These are phyloP conservation scores for Geotrichum restrictum DNA, from an alignment of 1,139 yeast genomes.

Conservation along the genomic window DNA sequence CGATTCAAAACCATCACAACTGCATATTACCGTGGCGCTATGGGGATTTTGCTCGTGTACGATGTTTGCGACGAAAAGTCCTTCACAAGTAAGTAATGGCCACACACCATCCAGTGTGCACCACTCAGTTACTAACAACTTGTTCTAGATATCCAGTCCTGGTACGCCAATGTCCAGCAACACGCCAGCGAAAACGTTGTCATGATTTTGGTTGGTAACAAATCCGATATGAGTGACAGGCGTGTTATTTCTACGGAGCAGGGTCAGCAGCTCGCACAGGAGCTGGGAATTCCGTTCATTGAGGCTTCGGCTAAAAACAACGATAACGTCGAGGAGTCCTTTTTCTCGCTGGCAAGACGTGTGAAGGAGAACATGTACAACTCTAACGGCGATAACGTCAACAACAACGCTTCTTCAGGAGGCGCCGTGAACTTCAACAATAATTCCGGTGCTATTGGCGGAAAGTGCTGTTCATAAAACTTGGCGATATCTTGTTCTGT, in stretches of 20 bases:
- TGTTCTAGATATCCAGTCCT: slow-evolving; percentile 55
- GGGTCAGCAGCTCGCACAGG: slow-evolving; percentile 83
- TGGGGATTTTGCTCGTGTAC: slow-evolving; percentile 93
- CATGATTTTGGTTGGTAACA: slow-evolving; percentile 89
- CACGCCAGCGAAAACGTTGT: slow-evolving; percentile 97
- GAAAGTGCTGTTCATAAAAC: slow-evolving; percentile 30
- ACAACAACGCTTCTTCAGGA: slow-evolving; percentile 22
- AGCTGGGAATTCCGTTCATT: slow-evolving; percentile 81
- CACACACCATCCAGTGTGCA: neutral
- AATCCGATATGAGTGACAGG: slow-evolving; percentile 75
- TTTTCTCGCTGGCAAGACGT: slow-evolving; percentile 80
- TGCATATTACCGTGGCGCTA: slow-evolving; percentile 97
- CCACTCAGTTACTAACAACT: neutral
- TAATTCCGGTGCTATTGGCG: slow-evolving; percentile 20
- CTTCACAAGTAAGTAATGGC: slow-evolving; percentile 58
- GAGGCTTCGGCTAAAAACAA: slow-evolving; percentile 96
- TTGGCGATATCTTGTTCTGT: neutral
- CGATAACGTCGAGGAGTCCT: slow-evolving; percentile 85
- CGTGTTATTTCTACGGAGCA: slow-evolving; percentile 78
- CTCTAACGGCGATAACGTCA: slow-evolving; percentile 26
- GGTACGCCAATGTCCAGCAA: slow-evolving; percentile 93
- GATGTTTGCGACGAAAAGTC: slow-evolving; percentile 95
- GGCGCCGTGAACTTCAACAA: slow-evolving; percentile 29
- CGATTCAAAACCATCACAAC: slow-evolving; percentile 97
- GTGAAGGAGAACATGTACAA: slow-evolving; percentile 71